Conservation (phyloP, 1,284 basidiomycete species). For the Cryptococcus amylolentus region DNA sequence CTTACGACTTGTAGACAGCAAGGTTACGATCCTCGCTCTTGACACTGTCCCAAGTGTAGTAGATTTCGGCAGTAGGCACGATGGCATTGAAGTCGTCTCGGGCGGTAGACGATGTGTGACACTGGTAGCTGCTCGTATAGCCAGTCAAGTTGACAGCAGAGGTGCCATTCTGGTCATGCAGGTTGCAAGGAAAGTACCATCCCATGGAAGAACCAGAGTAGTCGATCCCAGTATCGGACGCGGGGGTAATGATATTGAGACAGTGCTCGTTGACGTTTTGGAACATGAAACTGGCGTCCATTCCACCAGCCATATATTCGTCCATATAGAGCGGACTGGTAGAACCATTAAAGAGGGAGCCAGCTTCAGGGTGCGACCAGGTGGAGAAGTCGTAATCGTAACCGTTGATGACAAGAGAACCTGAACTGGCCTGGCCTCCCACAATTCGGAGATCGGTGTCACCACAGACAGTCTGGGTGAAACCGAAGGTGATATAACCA, state of each 20-base stretch:
- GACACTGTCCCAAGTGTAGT: slow-evolving; percentile 87
- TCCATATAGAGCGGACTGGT: slow-evolving; percentile 79
- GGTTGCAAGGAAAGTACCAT: slow-evolving; percentile 96
- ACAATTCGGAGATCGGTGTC: slow-evolving; percentile 75
- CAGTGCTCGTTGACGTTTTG: slow-evolving; percentile 86
- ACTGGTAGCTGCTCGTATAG: slow-evolving; percentile 64
- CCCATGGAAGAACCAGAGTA: slow-evolving; percentile 51
- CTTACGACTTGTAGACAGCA: slow-evolving; percentile 85
- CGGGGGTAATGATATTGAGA: slow-evolving; percentile 67
- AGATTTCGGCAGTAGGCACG: slow-evolving; percentile 75
- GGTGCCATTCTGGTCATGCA: slow-evolving; percentile 71
- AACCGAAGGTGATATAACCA: slow-evolving; percentile 99
- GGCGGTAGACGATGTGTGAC: slow-evolving; percentile 65
- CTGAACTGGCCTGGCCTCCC: slow-evolving; percentile 69
- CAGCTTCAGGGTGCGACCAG: slow-evolving; percentile 73
- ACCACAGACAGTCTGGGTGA: slow-evolving; percentile 91
- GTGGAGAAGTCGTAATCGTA: slow-evolving; percentile 85
- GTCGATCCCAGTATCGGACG: slow-evolving; percentile 64
- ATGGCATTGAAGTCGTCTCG: slow-evolving; percentile 53
- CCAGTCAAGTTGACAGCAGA: slow-evolving; percentile 63
- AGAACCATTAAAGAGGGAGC: slow-evolving; percentile 64
- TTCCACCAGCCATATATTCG: slow-evolving; percentile 71
- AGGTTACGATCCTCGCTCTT: slow-evolving; percentile 67
- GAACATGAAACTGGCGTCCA: slow-evolving; percentile 91
- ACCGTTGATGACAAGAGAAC: slow-evolving; percentile 88